Percentiles rank a stretch among this genome's conserved stretches.
phyloP scores from a whole-genome alignment of 1,284 basidiomycete species.

The Sanguinoderma infundibulare region DNA sequence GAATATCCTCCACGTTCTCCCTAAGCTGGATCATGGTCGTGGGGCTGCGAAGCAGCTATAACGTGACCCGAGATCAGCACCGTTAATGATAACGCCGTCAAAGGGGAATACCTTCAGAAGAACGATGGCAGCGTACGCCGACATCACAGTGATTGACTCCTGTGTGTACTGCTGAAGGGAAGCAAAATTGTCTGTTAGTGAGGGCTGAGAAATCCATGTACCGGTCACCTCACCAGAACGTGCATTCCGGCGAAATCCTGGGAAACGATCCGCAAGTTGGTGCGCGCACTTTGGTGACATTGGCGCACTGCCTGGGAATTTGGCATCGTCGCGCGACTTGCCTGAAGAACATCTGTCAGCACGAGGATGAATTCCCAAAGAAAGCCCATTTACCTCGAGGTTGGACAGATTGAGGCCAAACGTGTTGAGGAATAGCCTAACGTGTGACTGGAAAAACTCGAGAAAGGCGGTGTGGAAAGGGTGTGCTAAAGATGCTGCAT shows the following conservation, averaged over 20 bases:
- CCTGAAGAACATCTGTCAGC: slow-evolving; percentile 38
- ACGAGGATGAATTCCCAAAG: slow-evolving; percentile 15
- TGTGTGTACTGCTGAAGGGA: slow-evolving; percentile 72
- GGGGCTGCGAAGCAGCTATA: slow-evolving; percentile 67
- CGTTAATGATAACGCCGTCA: background rate
- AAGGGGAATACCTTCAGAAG: slow-evolving; percentile 61
- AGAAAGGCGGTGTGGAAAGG: slow-evolving; percentile 77
- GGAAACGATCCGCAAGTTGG: slow-evolving; percentile 68
- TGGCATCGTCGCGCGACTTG: slow-evolving; percentile 50
- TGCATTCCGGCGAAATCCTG: slow-evolving; percentile 74
- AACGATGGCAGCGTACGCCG: slow-evolving; percentile 81
- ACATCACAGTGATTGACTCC: slow-evolving; percentile 82
- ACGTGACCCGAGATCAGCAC: background rate
- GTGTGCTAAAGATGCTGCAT: slow-evolving; percentile 54
- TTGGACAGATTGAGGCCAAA: slow-evolving; percentile 73
- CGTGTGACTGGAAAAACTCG: slow-evolving; percentile 74
- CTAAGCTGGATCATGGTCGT: slow-evolving; percentile 57
- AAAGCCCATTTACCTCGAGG: slow-evolving; percentile 47
- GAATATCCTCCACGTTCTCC: slow-evolving; percentile 63
- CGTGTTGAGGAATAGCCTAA: slow-evolving; percentile 79
- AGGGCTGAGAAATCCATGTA: background rate
- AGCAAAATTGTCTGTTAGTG: background rate
- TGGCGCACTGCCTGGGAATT: slow-evolving; percentile 70
- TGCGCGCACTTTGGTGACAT: slow-evolving; percentile 74
- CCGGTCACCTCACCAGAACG: slow-evolving; percentile 61